Evolutionary conservation across 2,329 filamentous ascomycete genomes (phyloP), one percentile per base, ranked within the genome.

Genomic region (Monosporascus sp.): DNA sequence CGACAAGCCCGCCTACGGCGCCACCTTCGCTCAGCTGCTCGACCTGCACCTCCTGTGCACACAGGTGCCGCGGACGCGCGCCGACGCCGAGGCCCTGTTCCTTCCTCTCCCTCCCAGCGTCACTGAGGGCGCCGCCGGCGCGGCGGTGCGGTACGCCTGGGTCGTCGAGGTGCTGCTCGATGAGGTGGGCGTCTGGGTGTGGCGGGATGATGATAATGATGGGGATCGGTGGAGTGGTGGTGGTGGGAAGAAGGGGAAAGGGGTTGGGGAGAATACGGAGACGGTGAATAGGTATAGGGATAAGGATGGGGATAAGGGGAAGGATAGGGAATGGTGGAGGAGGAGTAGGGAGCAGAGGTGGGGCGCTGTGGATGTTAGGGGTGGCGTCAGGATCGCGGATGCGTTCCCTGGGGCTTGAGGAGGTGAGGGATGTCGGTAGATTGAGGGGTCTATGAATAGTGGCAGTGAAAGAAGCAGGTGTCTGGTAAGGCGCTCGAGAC

Each of bases 21-120:
- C 74, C 16, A 73, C 79, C 5, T 85, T 85, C 56, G 60, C 74
- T 6, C 77, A 81, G 64, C 70, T 84, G 43, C 68, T 82, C 0
- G 76, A 82, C 46, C 50, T 84, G 19, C 81, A 85, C 55, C 58
- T 86, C 5, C 68, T 85, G 3, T 75, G 77, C 54, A 77, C 74
- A 5, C 63, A 63, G 3, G 55, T 81, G 1, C 76, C 79, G 24
- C 69, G 70, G 43, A 64, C 63, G 5, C 64, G 62, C 17, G 64
- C 50, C 1, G 78, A 79, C 48, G 75, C 71, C 2, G 75, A 75
- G 58, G 55, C 56, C 19, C 17, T 68, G 2, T 67, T 66, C 37
- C 59, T 58, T 17, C 27, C 52, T 17, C 20, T 52, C 9, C 51
- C 53, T 5, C 49, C 27, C 22, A n/a, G 49, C 52, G 20, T 17